Evolutionary conservation across 805 yeast species (phyloP).

Genomic region (Yarrowia porcina): DNA sequence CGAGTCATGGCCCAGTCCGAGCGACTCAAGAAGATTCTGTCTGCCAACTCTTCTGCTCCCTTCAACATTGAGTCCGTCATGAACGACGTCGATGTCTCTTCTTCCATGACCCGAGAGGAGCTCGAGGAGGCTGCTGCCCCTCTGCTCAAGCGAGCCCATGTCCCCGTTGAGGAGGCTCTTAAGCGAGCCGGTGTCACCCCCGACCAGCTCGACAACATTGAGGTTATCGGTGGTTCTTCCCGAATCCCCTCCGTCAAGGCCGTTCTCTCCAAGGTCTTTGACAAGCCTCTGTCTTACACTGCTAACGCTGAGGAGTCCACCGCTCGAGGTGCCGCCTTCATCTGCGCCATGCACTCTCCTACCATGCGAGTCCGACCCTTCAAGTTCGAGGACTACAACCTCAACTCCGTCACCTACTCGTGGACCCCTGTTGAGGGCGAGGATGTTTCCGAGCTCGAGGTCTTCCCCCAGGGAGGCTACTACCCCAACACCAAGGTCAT

Average conservation of each 20-base stretch:
- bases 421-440: slow-evolving; percentile 96
- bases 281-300: slow-evolving; percentile 84
- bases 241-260: slow-evolving; percentile 94
- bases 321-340: slow-evolving; percentile 98
- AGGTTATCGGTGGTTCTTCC: slow-evolving; percentile 96
- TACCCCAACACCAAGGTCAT: slow-evolving; percentile 96
- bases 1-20: slow-evolving; percentile 91
- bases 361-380: slow-evolving; percentile 97
- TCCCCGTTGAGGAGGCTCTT: slow-evolving; percentile 79
- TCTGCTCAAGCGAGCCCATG: slow-evolving; percentile 66
- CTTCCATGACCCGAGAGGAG: slow-evolving; percentile 84
- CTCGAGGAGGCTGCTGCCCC: slow-evolving; percentile 88
- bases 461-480: slow-evolving; percentile 88
- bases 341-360: slow-evolving; percentile 98
- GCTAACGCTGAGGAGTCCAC: slow-evolving; percentile 99
- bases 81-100: slow-evolving; percentile 94
- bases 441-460: slow-evolving; percentile 84
- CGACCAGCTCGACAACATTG: slow-evolving; percentile 83
- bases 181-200: slow-evolving; percentile 68
- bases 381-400: slow-evolving; percentile 94
- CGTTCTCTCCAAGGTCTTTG: slow-evolving; percentile 73
- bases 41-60: slow-evolving; percentile 94
- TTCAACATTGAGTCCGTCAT: slow-evolving; percentile 92
- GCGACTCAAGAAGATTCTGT: slow-evolving; percentile 88
- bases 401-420: slow-evolving; percentile 84